Evolutionary conservation across 345 rosid species (phyloP).

Genomic region (Ceriops decandra): DNA sequence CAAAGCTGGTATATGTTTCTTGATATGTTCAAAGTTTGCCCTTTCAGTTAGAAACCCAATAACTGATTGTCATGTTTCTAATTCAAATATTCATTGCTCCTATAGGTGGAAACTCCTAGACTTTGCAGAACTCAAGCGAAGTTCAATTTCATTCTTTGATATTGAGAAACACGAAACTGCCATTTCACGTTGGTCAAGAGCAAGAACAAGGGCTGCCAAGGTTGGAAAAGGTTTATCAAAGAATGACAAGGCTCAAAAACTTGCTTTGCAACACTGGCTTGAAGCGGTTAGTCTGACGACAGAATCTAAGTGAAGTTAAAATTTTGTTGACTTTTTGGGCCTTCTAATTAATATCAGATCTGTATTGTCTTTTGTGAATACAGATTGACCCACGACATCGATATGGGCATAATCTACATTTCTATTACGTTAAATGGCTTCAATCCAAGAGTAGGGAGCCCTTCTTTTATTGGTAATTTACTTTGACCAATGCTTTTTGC

Average conservation of each 20-base stretch:
- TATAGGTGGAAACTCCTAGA: constrained; percentile 90
- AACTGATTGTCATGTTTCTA: constrained; percentile 15
- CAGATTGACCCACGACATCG: constrained; percentile 98
- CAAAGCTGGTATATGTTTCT: constrained; percentile 66
- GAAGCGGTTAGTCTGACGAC: constrained; percentile 69
- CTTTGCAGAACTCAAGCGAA: constrained; percentile 77
- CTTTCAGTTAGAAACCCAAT: neutral
- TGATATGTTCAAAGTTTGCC: neutral
- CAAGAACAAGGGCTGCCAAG: constrained; percentile 88
- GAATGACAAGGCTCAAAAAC: constrained; percentile 78
- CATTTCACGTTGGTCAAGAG: constrained; percentile 94
- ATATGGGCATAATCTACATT: constrained; percentile 87
- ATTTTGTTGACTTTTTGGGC: neutral
- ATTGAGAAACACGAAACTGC: constrained; percentile 92
- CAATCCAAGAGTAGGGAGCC: constrained; percentile 87
- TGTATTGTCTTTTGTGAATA: constrained; percentile 1
- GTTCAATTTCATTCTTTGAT: constrained; percentile 85
- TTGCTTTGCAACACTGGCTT: constrained; percentile 91
- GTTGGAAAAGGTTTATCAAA: constrained; percentile 94
- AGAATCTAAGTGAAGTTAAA: neutral
- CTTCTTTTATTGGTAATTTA: constrained; percentile 90
- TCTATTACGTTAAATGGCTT: constrained; percentile 74
- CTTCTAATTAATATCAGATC: constrained; percentile 19
- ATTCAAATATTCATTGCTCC: constrained; percentile 10
- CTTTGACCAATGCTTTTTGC: constrained; percentile 5